These are phyloP conservation scores for Trebouxia sp. DNA, from an alignment of 139 green algal genomes.

Conservation along the genomic window DNA sequence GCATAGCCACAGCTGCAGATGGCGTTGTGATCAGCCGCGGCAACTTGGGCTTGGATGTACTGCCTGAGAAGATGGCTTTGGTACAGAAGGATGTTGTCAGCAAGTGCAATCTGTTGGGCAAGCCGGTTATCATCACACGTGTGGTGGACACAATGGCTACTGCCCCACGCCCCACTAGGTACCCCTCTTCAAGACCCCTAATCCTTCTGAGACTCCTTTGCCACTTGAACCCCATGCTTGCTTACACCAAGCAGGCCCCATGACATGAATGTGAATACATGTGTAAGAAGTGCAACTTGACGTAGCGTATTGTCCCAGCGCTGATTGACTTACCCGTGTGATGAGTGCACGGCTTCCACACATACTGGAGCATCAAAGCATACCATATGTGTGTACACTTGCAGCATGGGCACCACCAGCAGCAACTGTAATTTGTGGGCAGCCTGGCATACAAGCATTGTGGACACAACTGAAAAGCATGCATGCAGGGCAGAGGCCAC, in stretches of 20 bases:
- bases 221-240: too few relatives aligned
- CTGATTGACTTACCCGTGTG: too few relatives aligned
- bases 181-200: neutral
- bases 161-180: constrained; percentile 46
- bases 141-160: constrained; percentile 90
- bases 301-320: too few relatives aligned
- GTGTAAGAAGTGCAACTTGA: too few relatives aligned
- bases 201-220: too few relatives aligned
- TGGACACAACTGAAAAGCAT: too few relatives aligned
- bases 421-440: constrained; percentile 62
- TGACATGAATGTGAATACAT: too few relatives aligned
- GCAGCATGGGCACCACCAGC: too few relatives aligned
- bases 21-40: constrained; percentile 79
- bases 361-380: too few relatives aligned
- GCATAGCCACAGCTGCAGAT: constrained; percentile 71
- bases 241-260: too few relatives aligned
- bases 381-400: too few relatives aligned
- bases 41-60: constrained; percentile 85
- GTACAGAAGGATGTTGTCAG: constrained; percentile 59
- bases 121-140: constrained; percentile 84
- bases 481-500: constrained; percentile 76
- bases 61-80: constrained; percentile 71
- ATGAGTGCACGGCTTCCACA: too few relatives aligned
- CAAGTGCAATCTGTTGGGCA: constrained; percentile 65
- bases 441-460: constrained; percentile 70